Conservation (phyloP, 2,329 filamentous ascomycete species). For the Pestalotiopsis sp. region DNA sequence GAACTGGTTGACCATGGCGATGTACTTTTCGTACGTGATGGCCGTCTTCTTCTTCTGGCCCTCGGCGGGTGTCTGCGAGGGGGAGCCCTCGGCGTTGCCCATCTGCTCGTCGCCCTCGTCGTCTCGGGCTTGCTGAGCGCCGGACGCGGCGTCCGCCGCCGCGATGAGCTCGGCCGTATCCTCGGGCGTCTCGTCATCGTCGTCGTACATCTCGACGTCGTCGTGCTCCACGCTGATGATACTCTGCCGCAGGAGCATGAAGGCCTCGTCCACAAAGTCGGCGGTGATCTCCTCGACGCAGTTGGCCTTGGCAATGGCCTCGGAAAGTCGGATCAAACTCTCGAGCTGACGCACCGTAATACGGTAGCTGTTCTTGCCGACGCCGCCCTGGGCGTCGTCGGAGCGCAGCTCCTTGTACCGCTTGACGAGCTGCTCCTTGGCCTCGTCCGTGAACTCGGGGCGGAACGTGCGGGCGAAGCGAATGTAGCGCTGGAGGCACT, state of each 20-base stretch:
- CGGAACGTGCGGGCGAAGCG: constrained; percentile 94
- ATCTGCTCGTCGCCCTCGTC: constrained; percentile 50
- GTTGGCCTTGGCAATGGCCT: constrained; percentile 98
- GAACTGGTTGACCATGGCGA: constrained; percentile 84
- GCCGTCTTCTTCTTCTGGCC: constrained; percentile 68
- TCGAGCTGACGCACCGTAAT: constrained; percentile 97
- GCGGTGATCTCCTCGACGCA: constrained; percentile 89
- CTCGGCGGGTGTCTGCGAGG: not conserved
- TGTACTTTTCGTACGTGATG: constrained; percentile 95
- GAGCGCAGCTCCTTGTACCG: constrained; percentile 95
- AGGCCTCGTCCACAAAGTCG: constrained; percentile 88
- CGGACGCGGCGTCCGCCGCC: constrained; percentile 53
- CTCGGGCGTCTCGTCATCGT: constrained; percentile 62
- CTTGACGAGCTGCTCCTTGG: constrained; percentile 81
- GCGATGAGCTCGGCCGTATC: constrained; percentile 50
- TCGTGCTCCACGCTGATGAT: constrained; percentile 99
- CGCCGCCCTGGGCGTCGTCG: constrained; percentile 91
- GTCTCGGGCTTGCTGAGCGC: constrained; percentile 48
- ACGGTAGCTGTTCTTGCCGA: constrained; percentile 93
- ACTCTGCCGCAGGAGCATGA: constrained; percentile 85
- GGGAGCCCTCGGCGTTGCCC: constrained; percentile 40
- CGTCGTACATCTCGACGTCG: constrained; percentile 90
- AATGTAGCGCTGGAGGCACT: constrained; percentile 96
- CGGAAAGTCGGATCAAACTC: constrained; percentile 90
- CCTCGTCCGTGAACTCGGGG: constrained; percentile 87